Base-by-base conservation (phyloP, 2,329 filamentous ascomycete genomes). In the Colletotrichum lupini region DNA sequence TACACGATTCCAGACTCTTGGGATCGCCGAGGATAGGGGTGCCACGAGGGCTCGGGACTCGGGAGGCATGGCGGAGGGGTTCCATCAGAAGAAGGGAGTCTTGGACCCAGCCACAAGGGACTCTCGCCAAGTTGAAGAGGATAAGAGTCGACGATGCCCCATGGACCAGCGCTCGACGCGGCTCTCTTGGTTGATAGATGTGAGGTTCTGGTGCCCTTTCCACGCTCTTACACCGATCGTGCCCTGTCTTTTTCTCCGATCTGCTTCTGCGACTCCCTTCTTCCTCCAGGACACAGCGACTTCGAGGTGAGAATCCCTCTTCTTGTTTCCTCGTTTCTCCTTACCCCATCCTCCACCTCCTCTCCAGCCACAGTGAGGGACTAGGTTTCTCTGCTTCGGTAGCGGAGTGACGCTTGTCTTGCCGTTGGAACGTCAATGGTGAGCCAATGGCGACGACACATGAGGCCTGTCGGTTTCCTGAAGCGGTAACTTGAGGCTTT, bases 1-100 rank as follows among this genome's bases (percentile, higher is more conserved):
- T 67, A 60, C 26, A 63, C 35, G 58, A 14, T 57, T 74, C 74
- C 72, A 75, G 74, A 75, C 65, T 65, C 58, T 60, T 74, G 68
- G 72, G 72, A 75, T 74, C 70, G 59, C 71, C 66, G 61, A 67
- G 70, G 62, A 68, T 63, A 63, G 58, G 69, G 65, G 65, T 72
- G 37, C 63, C 68, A 72, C 57, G 63, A 72, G 57, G 68, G 42
- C n/a, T 52, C 63, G 65, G 61, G 55, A 60, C 30, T 58, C 61
- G 71, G 67, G 55, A 62, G 68, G 46, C 52, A 68, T 68, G 69
- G 66, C n/a, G 55, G 60, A 60, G 71, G 66, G 70, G 66, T 64
- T 19, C 42, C 65, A 55, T 65, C 64, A 64, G 64, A 57, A 55
- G 32, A 59, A 56, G 37, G 46, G 66, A 67, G 60, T 59, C 62